These are phyloP conservation scores for Cercospora sp. DNA, from an alignment of 2,329 filamentous ascomycete genomes.

Conservation along the genomic window DNA sequence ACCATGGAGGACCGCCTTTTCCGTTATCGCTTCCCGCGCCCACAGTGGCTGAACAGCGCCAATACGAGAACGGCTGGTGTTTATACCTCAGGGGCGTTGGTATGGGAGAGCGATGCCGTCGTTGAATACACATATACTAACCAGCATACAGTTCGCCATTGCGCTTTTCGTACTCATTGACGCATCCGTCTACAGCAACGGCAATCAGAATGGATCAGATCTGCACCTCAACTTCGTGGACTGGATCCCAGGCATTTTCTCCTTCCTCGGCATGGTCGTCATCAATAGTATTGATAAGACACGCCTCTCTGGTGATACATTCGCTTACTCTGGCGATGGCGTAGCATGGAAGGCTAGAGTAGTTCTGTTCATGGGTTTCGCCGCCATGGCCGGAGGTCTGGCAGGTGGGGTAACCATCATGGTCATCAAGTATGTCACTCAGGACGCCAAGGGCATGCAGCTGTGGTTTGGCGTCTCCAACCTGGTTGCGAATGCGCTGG, in stretches of 20 bases:
- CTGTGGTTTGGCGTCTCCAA: conserved; percentile 69
- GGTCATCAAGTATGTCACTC: conserved; percentile 67
- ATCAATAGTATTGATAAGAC: conserved; percentile 73
- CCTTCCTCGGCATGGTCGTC: conserved; percentile 67
- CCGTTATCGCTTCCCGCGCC: conserved; percentile 67
- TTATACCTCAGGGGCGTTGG: conserved; percentile 65
- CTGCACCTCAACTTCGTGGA: conserved; percentile 68
- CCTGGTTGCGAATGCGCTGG: conserved; percentile 62
- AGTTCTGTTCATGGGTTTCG: conserved; percentile 69
- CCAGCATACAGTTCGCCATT: conserved; percentile 59
- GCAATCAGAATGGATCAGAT: conserved; percentile 59
- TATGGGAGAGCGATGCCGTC: conserved; percentile 39
- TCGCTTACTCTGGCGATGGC: conserved; percentile 62
- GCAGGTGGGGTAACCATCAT: conserved; percentile 67
- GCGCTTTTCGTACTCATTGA: conserved; percentile 71
- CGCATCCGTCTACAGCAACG: conserved; percentile 63
- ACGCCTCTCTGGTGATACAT: conserved; percentile 62
- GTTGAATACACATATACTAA: background rate
- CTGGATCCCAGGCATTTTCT: conserved; percentile 72
- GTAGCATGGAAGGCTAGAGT: conserved; percentile 71
- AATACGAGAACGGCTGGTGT: conserved; percentile 65
- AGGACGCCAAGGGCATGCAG: conserved; percentile 60
- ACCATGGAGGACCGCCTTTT: conserved; percentile 53
- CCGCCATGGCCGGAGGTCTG: conserved; percentile 66
- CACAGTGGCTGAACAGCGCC: conserved; percentile 66